Evolutionary conservation across 176 grass and related monocot species (phyloP).

Genomic region (Olyra latifolia): DNA sequence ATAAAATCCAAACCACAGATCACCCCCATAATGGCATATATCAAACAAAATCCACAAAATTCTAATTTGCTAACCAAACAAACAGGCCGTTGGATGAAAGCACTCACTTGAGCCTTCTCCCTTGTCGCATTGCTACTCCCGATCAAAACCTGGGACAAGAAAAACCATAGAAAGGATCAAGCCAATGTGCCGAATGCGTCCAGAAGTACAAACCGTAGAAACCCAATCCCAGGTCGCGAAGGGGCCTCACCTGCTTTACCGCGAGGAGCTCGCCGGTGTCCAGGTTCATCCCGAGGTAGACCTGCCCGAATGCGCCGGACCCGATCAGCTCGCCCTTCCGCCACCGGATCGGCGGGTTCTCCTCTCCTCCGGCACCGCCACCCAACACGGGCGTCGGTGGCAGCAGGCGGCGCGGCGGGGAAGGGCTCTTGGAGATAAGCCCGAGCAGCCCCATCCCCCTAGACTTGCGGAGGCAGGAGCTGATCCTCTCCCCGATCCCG

Average conservation of each 20-base stretch:
- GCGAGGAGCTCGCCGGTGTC: conserved; percentile 97
- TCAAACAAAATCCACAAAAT: conserved; percentile 7
- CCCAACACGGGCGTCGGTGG: conserved; percentile 25
- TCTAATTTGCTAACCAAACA: not conserved
- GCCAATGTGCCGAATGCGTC: not conserved
- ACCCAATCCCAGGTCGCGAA: not conserved
- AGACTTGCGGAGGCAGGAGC: conserved; percentile 84
- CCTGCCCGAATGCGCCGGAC: conserved; percentile 81
- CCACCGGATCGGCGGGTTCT: conserved; percentile 74
- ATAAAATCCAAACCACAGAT: conserved; percentile 20
- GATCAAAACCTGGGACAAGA: conserved; percentile 69
- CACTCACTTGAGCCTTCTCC: conserved; percentile 91
- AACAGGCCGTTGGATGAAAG: not conserved
- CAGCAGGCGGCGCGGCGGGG: conserved; percentile 52
- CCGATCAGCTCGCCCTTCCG: conserved; percentile 92
- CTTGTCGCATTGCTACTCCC: conserved; percentile 75
- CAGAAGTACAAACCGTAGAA: conserved; percentile 2
- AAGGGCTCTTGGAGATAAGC: conserved; percentile 69
- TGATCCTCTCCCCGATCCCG: conserved; percentile 57
- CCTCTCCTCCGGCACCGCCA: conserved; percentile 26
- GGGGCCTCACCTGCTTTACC: conserved; percentile 66
- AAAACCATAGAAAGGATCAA: conserved; percentile 1
- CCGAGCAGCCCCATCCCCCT: conserved; percentile 71
- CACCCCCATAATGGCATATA: not conserved
- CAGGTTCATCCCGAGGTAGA: conserved; percentile 99